These are phyloP conservation scores for Viola pubescens DNA, from an alignment of 441 rosid genomes.

Conservation along the genomic window DNA sequence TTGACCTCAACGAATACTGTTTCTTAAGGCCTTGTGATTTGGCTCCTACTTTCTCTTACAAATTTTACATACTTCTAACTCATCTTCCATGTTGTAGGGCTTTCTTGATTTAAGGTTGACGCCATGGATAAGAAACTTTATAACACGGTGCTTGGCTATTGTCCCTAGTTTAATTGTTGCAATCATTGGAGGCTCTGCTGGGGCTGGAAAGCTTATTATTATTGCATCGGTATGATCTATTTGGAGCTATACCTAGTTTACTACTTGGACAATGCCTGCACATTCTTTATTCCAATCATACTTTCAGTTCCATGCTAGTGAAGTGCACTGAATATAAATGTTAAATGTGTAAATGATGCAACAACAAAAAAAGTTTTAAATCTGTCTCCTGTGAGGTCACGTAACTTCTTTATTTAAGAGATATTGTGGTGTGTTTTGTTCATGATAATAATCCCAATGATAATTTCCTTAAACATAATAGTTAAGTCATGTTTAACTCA, in stretches of 20 bases:
- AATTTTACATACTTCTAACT: not conserved
- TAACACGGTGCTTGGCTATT: constrained; percentile 82
- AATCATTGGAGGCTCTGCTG: constrained; percentile 80
- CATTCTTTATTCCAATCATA: not conserved
- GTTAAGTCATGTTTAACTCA: too few relatives aligned
- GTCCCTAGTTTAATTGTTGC: constrained; percentile 89
- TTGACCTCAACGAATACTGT: not conserved
- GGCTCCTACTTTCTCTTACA: not conserved
- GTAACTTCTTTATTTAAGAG: too few relatives aligned
- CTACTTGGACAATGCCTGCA: not conserved
- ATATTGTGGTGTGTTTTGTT: too few relatives aligned
- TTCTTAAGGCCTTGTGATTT: not conserved
- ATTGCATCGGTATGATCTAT: constrained; percentile 63
- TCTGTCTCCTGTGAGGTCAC: too few relatives aligned
- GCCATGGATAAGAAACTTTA: constrained; percentile 77
- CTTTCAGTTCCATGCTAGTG: not conserved
- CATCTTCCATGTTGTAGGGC: constrained; percentile 33
- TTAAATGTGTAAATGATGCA: not conserved
- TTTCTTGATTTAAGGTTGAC: constrained; percentile 66
- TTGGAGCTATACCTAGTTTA: not conserved
- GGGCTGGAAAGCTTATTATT: constrained; percentile 82
- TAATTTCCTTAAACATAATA: too few relatives aligned
- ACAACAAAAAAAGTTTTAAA: not conserved
- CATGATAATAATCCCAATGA: too few relatives aligned
- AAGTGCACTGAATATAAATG: not conserved